These are phyloP conservation scores for Chimonanthus salicifolius DNA, from an alignment of 164 flowering plant genomes.

Conservation along the genomic window DNA sequence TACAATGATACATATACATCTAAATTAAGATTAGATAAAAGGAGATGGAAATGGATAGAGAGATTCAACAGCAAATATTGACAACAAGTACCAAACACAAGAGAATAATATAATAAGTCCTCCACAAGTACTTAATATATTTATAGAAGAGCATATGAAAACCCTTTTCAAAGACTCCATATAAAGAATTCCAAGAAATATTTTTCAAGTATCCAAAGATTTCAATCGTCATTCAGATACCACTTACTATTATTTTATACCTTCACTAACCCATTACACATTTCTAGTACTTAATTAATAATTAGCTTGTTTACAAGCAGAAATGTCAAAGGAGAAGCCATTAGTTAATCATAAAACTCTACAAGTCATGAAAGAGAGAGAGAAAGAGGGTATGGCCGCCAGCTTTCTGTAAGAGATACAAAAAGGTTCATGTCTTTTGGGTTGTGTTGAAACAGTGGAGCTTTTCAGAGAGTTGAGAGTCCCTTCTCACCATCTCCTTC, in stretches of 20 bases:
- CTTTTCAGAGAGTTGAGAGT: constrained; percentile 1
- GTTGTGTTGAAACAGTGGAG: constrained; percentile 12
- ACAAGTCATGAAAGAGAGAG: not conserved
- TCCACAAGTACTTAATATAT: not conserved
- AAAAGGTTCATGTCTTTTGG: constrained; percentile 20
- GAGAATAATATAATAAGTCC: not conserved
- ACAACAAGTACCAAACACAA: not conserved
- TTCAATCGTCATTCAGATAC: not conserved
- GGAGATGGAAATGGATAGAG: not conserved
- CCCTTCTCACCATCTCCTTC: constrained; percentile 3
- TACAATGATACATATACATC: not conserved
- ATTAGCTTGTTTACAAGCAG: not conserved
- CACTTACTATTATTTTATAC: too few species aligned
- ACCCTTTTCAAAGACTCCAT: not conserved
- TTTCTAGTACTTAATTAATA: not conserved
- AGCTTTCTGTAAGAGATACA: constrained; percentile 7
- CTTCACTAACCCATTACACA: not conserved
- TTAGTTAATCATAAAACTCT: not conserved
- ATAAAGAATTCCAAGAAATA: not conserved
- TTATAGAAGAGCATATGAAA: not conserved
- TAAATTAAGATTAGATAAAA: not conserved
- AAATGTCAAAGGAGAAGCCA: not conserved
- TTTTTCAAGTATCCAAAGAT: not conserved
- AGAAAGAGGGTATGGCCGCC: constrained; percentile 3
- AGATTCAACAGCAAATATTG: not conserved